Evolutionary conservation across 306 rosid genomes (phyloP).

Genomic region (Cicer chorassanicum): DNA sequence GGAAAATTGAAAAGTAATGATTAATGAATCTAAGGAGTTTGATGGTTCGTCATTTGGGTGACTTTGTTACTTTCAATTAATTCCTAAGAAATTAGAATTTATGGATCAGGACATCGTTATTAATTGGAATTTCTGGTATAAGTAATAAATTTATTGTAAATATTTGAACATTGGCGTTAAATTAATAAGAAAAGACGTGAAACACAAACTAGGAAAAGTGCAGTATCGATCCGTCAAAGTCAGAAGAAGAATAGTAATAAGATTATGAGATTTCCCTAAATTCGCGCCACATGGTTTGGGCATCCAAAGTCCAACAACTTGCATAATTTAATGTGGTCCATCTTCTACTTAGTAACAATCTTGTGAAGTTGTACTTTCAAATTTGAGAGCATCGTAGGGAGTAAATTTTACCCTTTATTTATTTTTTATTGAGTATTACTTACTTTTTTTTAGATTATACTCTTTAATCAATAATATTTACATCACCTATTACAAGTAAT

Average conservation of each 20-base stretch:
- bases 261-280: constrained; percentile 45
- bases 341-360: not conserved
- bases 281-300: constrained; percentile 58
- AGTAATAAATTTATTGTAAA: too few species aligned
- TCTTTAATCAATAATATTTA: too few species aligned
- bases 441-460: too few species aligned
- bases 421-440: too few species aligned
- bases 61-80: constrained; percentile 12
- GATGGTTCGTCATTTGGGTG: constrained; percentile 7
- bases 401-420: too few species aligned
- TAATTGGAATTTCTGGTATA: not conserved
- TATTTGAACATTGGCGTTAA: not conserved
- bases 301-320: constrained; percentile 39
- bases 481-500: too few species aligned
- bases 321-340: constrained; percentile 15
- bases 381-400: too few species aligned
- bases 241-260: constrained; percentile 11
- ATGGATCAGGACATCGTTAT: not conserved
- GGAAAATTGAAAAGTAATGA: constrained; percentile 25
- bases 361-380: too few species aligned
- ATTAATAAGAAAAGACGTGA: constrained; percentile 19
- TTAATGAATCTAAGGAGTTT: constrained; percentile 3
- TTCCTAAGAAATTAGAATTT: constrained; percentile 26
- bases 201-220: constrained; percentile 5
- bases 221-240: constrained; percentile 35